Base-by-base conservation (phyloP, 345 rosid genomes). In the Brassica incana region DNA sequence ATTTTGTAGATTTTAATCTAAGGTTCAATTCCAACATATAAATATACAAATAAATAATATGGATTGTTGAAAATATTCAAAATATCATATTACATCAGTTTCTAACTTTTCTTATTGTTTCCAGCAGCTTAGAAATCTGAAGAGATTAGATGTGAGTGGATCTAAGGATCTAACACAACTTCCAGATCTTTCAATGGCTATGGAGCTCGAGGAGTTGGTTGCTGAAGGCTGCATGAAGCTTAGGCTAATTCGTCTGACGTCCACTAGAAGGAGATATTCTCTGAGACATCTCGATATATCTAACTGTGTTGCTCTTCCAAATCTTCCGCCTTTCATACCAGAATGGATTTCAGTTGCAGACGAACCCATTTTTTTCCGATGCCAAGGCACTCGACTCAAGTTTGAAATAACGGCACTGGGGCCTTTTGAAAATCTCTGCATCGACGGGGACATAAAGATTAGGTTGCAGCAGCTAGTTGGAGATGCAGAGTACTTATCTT, bases 111-210 rank as follows among this genome's bases (percentile, higher is more conserved):
- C 5, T 4, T 32, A 5, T 32, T 32, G 5, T 32, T 32, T 32
- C n/a, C 43, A 64, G 67, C 0, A 64, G 3, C 67, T 63, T 5
- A 10, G 0, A 5, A 62, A 12, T 0, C 8, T 63, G 2, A 63
- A 30, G 67, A 64, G 67, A 32, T 0, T 64, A 32, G 67, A 64
- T 64, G 67, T 64, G 23, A 64, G 67, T 64, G 67, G 67, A 32
- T 64, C 67, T n/a, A n/a, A 14, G 67, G 4, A 64, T 14, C 67
- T 64, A 64, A n/a, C 0, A 5, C 0, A 52, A 0, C 8, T 30
- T 63, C 11, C 2, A 63, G 11, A 6, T 30, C 67, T 32, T 30
- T 63, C 23, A 30, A 6, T 0, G 67, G 67, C 43, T 64, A 3
- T 0, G 12, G 23, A 64, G 23, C 67, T 64, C 20, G 43, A 64